Percentiles rank a stretch among this genome's conserved stretches.
These are phyloP conservation scores for Scytalidium sp. DNA, from an alignment of 2,329 filamentous ascomycete species.

Conservation along the genomic window DNA sequence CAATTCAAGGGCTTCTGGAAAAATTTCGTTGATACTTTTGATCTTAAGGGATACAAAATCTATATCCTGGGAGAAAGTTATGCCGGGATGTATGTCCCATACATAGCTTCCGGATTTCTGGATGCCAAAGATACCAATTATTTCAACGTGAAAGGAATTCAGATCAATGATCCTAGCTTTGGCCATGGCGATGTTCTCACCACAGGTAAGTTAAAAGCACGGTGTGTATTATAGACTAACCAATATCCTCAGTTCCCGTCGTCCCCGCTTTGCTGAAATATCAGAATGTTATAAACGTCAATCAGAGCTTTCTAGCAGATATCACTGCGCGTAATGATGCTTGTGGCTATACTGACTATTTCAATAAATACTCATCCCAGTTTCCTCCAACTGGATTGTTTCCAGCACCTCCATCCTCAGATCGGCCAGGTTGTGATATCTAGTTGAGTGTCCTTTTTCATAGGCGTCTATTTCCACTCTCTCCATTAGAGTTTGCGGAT, in stretches of 20 bases:
- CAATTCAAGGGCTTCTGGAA: constrained; percentile 62
- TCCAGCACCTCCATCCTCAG: constrained; percentile 31
- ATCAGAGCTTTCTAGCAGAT: constrained; percentile 44
- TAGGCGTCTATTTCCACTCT: neutral
- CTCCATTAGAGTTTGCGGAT: too few relatives aligned
- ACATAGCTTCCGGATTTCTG: constrained; percentile 50
- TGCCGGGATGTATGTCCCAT: constrained; percentile 43
- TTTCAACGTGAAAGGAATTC: constrained; percentile 55
- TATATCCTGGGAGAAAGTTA: constrained; percentile 64
- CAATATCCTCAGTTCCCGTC: constrained; percentile 28
- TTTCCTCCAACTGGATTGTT: constrained; percentile 57
- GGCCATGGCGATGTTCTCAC: constrained; percentile 27
- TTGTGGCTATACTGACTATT: constrained; percentile 52
- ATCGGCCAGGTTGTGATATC: constrained; percentile 17
- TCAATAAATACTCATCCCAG: constrained; percentile 42
- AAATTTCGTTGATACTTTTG: constrained; percentile 59
- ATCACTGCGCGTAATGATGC: constrained; percentile 40
- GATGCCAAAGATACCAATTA: constrained; percentile 47
- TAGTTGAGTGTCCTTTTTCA: constrained; percentile 5
- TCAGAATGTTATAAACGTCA: constrained; percentile 48
- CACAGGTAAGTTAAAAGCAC: constrained; percentile 11
- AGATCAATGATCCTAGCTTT: constrained; percentile 60
- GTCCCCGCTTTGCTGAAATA: constrained; percentile 49
- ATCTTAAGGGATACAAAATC: constrained; percentile 52
- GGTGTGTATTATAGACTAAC: neutral